Conservation (phyloP, 805 yeast species). For the Limtongozyma cylindracea region DNA sequence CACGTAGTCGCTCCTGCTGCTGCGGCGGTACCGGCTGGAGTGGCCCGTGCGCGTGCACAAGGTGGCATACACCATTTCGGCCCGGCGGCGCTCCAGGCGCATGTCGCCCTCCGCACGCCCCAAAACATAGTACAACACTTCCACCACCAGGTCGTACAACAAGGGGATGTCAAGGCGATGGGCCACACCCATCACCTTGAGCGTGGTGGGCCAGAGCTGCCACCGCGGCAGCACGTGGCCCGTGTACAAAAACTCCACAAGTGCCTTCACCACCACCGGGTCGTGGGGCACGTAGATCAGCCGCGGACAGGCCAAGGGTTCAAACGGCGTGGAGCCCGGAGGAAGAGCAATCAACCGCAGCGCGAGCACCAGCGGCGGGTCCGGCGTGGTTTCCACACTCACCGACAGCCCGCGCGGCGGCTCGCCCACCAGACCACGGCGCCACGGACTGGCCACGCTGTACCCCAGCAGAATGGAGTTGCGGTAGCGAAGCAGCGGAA, state of each 20-base stretch:
- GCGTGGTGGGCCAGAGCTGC: conserved; percentile 42
- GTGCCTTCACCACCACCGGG: conserved; percentile 32
- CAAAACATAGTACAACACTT: conserved; percentile 41
- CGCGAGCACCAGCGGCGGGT: too few relatives aligned
- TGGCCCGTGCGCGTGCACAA: too few relatives aligned
- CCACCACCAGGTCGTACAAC: conserved; percentile 41
- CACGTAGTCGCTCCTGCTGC: too few relatives aligned
- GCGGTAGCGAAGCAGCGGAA: too few relatives aligned
- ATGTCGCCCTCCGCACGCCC: conserved; percentile 38
- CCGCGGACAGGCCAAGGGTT: conserved; percentile 42
- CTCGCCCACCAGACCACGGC: too few relatives aligned
- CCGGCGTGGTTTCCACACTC: too few relatives aligned
- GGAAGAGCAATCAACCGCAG: too few relatives aligned
- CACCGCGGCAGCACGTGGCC: conserved; percentile 62
- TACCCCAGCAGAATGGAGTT: too few relatives aligned
- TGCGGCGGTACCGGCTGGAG: too few relatives aligned
- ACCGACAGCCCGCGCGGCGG: too few relatives aligned
- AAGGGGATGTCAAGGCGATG: conserved; percentile 46
- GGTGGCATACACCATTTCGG: conserved; percentile 7
- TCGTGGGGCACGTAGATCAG: conserved; percentile 44
- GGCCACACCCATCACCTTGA: conserved; percentile 36
- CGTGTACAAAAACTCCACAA: conserved; percentile 50
- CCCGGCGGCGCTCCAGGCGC: conserved; percentile 12
- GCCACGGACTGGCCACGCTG: too few relatives aligned
- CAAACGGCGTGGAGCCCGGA: too few relatives aligned